Evolutionary conservation across 345 rosid genomes (phyloP), one percentile per base, ranked within the genome.

Genomic region (Gossypium australe): DNA sequence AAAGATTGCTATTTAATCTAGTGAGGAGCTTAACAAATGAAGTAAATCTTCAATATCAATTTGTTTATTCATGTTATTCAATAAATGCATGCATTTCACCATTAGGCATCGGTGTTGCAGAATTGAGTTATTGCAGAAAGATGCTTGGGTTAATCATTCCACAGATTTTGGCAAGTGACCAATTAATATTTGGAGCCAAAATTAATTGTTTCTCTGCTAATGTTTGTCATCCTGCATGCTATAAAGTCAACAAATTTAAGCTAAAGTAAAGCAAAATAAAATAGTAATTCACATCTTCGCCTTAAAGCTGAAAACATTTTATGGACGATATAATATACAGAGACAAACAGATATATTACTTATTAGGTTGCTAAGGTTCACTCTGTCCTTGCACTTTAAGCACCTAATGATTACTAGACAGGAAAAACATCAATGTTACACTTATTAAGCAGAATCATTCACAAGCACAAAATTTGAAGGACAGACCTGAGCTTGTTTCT

Each of bases 401-500:
- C 20, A 16, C 2, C 16, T 17, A 29, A 51, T 70, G 27, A n/a
- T 52, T 8, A 10, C 4, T 29, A 53, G 73, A 29, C 59, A 52
- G 9, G 9, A 51, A 69, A 43, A 70, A 70, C 11, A 17, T 4
- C 0, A n/a, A 44, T 11, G 7, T 48, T 52, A 69, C 27, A 69
- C 22, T 4, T n/a, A 20, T 56, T 29, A 57, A 18, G n/a, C 63
- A 27, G 45, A 44, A 64, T 48, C 72, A 70, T 63, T 18, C 29
- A 47, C 24, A 55, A 65, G 41, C 17, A 64, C 45, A 20, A 69
- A 8, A 72, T 69, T 75, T 65, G 10, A 27, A 71, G 71, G 52
- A 73, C 78, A 81, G 69, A 94, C 98, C 98, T 92, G 98, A 61
- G 95, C 86, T 84, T 94, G 98, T 81, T 94, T 92, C 87, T 94